Conservation (phyloP, 345 rosid species). For the Lepidium aucheri region DNA sequence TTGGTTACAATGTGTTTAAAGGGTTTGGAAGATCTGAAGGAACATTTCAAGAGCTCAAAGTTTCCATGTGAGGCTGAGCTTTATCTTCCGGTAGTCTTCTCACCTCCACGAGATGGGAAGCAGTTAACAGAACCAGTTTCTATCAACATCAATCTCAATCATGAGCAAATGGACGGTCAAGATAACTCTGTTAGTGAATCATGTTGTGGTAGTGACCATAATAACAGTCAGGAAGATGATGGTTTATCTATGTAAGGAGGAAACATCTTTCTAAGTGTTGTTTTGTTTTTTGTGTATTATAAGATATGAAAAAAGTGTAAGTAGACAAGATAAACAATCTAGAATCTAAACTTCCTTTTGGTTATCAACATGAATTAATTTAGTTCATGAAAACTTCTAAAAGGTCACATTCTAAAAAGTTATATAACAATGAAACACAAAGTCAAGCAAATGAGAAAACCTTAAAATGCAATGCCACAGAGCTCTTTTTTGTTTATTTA, state of each 20-base stretch:
- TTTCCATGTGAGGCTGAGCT: constrained; percentile 83
- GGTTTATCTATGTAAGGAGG: constrained; percentile 14
- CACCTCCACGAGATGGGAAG: constrained; percentile 86
- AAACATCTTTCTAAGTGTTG: constrained; percentile 6
- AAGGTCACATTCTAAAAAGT: no score
- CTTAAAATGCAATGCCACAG: no score
- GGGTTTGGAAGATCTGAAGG: constrained; percentile 91
- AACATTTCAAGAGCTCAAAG: constrained; percentile 91
- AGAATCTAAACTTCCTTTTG: background rate
- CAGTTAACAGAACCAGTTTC: constrained; percentile 59
- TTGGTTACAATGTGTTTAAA: constrained; percentile 16
- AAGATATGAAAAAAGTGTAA: constrained; percentile 9
- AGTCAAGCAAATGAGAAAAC: no score
- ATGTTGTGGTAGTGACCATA: constrained; percentile 16
- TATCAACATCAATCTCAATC: constrained; percentile 21
- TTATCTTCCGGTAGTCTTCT: constrained; percentile 78
- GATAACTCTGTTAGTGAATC: constrained; percentile 13
- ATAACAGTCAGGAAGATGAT: constrained; percentile 19
- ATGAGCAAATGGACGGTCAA: constrained; percentile 10
- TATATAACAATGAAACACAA: no score
- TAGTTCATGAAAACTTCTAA: no score
- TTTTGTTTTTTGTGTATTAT: constrained; percentile 7
- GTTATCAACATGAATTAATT: background rate
- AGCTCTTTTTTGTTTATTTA: no score
- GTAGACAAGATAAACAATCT: background rate